Conservation (phyloP, 2,329 filamentous ascomycete species). For the Claviceps sp. region DNA sequence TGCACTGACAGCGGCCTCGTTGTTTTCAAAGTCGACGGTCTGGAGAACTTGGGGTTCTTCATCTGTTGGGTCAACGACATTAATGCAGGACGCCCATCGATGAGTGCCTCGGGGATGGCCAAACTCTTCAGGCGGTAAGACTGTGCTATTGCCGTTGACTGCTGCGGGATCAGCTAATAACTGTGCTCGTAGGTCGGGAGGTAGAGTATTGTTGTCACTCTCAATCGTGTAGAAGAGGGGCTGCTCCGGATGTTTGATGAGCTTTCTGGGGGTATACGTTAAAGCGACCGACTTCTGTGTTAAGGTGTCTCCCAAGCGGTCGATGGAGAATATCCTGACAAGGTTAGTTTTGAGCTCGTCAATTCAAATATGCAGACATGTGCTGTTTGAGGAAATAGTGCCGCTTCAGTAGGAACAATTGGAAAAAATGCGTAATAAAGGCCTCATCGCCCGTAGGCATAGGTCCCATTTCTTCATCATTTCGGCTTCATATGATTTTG, state of each 20-base stretch:
- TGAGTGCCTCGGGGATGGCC: constrained; percentile 73
- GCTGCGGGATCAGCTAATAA: constrained; percentile 58
- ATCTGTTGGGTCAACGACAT: constrained; percentile 70
- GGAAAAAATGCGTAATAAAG: constrained; percentile 40
- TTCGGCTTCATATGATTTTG: constrained; percentile 25
- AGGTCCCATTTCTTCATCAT: constrained; percentile 56
- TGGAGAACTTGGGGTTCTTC: constrained; percentile 58
- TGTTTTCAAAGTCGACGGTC: constrained; percentile 71
- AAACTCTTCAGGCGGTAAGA: constrained; percentile 69
- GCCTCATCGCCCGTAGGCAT: constrained; percentile 43
- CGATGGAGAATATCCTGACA: constrained; percentile 72
- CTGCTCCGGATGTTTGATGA: constrained; percentile 76
- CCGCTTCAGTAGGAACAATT: constrained; percentile 96
- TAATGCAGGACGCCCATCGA: constrained; percentile 93
- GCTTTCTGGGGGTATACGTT: constrained; percentile 77
- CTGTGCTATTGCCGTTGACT: constrained; percentile 57
- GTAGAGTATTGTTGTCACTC: constrained; percentile 81
- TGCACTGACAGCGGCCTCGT: constrained; percentile 82
- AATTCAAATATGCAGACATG: background rate
- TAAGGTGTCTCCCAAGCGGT: constrained; percentile 73
- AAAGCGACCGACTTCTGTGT: constrained; percentile 78
- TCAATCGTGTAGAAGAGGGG: constrained; percentile 91
- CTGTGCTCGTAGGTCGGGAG: constrained; percentile 61
- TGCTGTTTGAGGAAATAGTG: constrained; percentile 7
- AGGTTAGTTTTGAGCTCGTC: constrained; percentile 3